A percentile compares a stretch with the other conserved stretches of the same genome.
phyloP scores from a whole-genome alignment of 805 yeast genomes.

The Helenozyma rhizophorensis region DNA sequence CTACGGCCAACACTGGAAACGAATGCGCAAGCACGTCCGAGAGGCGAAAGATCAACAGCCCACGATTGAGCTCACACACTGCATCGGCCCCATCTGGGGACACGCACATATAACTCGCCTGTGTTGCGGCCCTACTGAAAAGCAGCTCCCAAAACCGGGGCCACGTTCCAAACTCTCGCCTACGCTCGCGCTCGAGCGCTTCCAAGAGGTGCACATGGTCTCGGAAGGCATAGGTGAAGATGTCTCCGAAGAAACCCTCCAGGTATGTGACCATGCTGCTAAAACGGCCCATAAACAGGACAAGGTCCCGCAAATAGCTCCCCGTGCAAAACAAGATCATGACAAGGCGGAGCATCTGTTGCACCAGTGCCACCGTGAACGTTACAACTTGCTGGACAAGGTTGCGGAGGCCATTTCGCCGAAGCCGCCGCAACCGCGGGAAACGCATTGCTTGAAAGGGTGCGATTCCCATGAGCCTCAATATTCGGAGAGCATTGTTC shows the following conservation, averaged over 20 bases:
- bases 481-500: too few relatives aligned
- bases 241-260: conserved; percentile 23
- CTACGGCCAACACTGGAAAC: conserved; percentile 3
- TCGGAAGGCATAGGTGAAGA: conserved; percentile 23
- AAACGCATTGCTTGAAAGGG: conserved; percentile 14
- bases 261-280: conserved; percentile 28
- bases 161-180: too few relatives aligned
- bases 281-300: conserved; percentile 18
- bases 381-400: not conserved
- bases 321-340: conserved; percentile 2
- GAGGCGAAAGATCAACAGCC: conserved; percentile 13
- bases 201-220: conserved; percentile 14
- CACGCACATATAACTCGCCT: too few relatives aligned
- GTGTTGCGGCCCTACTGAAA: too few relatives aligned
- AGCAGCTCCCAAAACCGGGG: too few relatives aligned
- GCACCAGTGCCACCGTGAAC: conserved; percentile 9
- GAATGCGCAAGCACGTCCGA: conserved; percentile 7
- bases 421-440: conserved; percentile 7
- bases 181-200: too few relatives aligned
- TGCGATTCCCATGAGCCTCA: conserved; percentile 5
- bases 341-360: conserved; percentile 4
- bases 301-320: conserved; percentile 18
- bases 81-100: too few relatives aligned
- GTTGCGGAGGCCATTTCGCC: conserved; percentile 4
- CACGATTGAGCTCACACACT: conserved; percentile 4